Evolutionary conservation across 1,284 basidiomycete species (phyloP).

Genomic region (Coniferiporia sulphurascens): DNA sequence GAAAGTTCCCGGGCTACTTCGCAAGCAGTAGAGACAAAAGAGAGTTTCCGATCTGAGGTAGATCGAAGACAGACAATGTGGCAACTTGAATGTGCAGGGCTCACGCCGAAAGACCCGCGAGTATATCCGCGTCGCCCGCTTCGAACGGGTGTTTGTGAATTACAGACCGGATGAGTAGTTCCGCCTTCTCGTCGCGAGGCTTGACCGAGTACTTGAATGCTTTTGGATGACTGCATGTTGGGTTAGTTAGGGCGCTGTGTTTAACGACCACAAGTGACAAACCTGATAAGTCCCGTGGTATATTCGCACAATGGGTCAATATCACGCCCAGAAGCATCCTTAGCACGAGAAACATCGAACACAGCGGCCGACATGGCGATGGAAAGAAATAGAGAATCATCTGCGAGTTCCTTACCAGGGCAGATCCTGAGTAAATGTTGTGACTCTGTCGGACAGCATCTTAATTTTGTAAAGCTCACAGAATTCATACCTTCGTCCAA

Average conservation of each 20-base stretch:
- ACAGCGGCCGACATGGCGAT: slow-evolving; percentile 17
- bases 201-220: slow-evolving; percentile 17
- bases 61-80: background rate
- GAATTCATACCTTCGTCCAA: slow-evolving; percentile 5
- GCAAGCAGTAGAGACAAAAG: background rate
- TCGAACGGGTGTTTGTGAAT: background rate
- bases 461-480: background rate
- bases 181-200: slow-evolving; percentile 6
- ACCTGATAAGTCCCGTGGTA: slow-evolving; percentile 19
- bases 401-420: slow-evolving; percentile 15
- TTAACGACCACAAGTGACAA: background rate
- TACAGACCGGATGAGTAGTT: slow-evolving; percentile 7
- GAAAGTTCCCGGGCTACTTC: background rate
- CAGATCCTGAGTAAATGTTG: background rate
- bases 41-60: no score
- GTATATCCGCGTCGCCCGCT: background rate
- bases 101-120: background rate
- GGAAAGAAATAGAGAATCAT: slow-evolving; percentile 17
- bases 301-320: slow-evolving; percentile 20
- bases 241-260: background rate
- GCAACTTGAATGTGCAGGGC: no score
- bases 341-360: slow-evolving; percentile 18
- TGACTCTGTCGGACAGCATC: background rate
- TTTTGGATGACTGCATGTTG: slow-evolving; percentile 10
- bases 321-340: slow-evolving; percentile 15